phyloP scores from a whole-genome alignment of 352 stramenopile genomes.

The Pythium phragmiticola region DNA sequence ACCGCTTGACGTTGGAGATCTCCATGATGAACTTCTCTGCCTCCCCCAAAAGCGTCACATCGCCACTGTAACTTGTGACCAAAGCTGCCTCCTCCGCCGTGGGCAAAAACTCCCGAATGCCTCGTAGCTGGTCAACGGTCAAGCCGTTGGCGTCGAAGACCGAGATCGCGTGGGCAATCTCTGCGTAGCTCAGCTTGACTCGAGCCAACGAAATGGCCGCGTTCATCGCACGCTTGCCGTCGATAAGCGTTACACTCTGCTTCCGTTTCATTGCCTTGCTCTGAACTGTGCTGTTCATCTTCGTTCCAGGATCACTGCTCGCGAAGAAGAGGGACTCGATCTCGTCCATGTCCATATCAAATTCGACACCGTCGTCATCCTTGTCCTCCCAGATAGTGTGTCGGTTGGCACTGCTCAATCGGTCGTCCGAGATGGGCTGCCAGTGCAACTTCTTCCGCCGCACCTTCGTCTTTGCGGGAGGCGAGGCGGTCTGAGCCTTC shows the following conservation, averaged over 20 bases:
- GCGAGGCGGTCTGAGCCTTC: background rate
- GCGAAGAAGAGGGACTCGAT: slow-evolving; percentile 86
- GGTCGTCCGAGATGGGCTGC: slow-evolving; percentile 84
- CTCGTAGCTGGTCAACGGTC: slow-evolving; percentile 75
- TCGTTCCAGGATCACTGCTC: slow-evolving; percentile 62
- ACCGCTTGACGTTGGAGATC: slow-evolving; percentile 80
- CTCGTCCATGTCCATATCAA: slow-evolving; percentile 89
- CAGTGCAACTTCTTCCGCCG: slow-evolving; percentile 89
- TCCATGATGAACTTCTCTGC: slow-evolving; percentile 89
- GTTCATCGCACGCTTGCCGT: slow-evolving; percentile 97
- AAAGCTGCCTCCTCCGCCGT: slow-evolving; percentile 89
- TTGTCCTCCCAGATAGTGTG: slow-evolving; percentile 86
- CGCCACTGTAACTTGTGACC: slow-evolving; percentile 80
- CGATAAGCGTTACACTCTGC: slow-evolving; percentile 90
- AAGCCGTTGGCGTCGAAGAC: slow-evolving; percentile 67
- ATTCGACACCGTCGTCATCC: slow-evolving; percentile 58
- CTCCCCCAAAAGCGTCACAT: slow-evolving; percentile 62
- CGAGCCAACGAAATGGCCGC: slow-evolving; percentile 94
- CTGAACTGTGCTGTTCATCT: slow-evolving; percentile 26
- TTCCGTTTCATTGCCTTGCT: slow-evolving; percentile 63
- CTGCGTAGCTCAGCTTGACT: slow-evolving; percentile 92
- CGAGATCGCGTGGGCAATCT: slow-evolving; percentile 76
- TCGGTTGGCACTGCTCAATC: slow-evolving; percentile 63
- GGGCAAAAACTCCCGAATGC: slow-evolving; percentile 93
- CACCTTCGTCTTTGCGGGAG: slow-evolving; percentile 24